Evolutionary conservation across 2,329 filamentous ascomycete species (phyloP), one percentile per base, ranked within the genome.

Genomic region (Claviceps maximensis): DNA sequence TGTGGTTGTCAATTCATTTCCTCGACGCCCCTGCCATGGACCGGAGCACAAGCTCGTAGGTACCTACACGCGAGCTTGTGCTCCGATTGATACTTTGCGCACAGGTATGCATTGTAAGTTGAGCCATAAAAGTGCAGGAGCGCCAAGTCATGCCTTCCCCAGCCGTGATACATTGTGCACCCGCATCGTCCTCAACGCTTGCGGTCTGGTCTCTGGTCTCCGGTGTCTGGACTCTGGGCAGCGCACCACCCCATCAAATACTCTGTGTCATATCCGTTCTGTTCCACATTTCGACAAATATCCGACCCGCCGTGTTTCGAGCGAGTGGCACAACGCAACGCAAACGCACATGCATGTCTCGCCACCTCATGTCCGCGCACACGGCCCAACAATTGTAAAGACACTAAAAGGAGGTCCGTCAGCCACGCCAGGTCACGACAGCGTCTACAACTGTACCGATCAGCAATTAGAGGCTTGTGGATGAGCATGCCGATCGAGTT

Each of bases 121-220:
- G 21, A 10, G 38, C 21, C 33, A 17, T 13, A 33, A 15, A 41
- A 47, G 25, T 41, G 33, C 50, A 52, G 25, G 36, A 48, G 33
- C 50, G 23, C 25, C 44, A n/a, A 33, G 45, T 15, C 44, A 36
- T 52, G 38, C 50, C 50, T 52, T 48, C 45, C 50, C 31, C 23
- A 13, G 49, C 31, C 44, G 40, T 36, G 21, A 51, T 51, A 36
- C n/a, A n/a, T n/a, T n/a, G n/a, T n/a, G n/a, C 29, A n/a, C 25
- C 15, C 33, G 38, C 38, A 33, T n/a, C 6, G 25, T 44, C 19
- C 49, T 27, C 33, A 10, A 31, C 33, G 36, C 36, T 38, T n/a
- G n/a, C 5, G 31, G 31, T 12, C 27, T 29, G 8, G 27, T 29
- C 8, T 29, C 27, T 29, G 27, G 27, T n/a, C n/a, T n/a, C n/a